These are phyloP conservation scores for Mucor lusitanicus DNA, from an alignment of 371 early-diverging fungal species.

Conservation along the genomic window DNA sequence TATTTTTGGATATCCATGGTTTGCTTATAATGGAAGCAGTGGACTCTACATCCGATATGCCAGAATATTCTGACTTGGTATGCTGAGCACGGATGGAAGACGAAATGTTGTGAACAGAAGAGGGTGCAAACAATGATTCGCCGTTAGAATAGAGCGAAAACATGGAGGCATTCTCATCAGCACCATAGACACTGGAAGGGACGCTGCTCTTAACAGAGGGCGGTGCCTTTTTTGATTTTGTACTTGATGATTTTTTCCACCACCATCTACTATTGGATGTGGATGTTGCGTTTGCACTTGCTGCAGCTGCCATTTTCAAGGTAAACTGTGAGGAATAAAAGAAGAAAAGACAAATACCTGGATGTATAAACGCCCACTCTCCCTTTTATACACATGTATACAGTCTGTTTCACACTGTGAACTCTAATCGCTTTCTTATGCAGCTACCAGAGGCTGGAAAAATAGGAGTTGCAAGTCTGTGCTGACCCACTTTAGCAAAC, in stretches of 20 bases:
- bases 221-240: background rate
- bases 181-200: conserved; percentile 5
- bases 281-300: background rate
- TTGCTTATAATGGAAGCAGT: conserved; percentile 22
- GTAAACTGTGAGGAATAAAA: background rate
- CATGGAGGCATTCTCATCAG: conserved; percentile 20
- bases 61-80: conserved; percentile 21
- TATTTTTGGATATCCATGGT: conserved; percentile 19
- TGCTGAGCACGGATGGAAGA: conserved; percentile 14
- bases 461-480: background rate
- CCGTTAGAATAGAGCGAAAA: conserved; percentile 15
- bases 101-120: conserved; percentile 1
- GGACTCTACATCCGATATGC: conserved; percentile 21
- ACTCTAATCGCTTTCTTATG: background rate
- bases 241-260: conserved; percentile 13
- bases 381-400: background rate
- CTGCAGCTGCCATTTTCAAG: background rate
- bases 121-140: conserved; percentile 11
- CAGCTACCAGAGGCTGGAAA: background rate
- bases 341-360: background rate
- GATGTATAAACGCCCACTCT: background rate
- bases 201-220: background rate
- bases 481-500: no score
- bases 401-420: background rate
- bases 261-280: conserved; percentile 13